Percentiles rank a stretch among this genome's conserved stretches.
Evolutionary conservation across 1,139 yeast species (phyloP).

Genomic region (Scheffersomyces illinoinensis): DNA sequence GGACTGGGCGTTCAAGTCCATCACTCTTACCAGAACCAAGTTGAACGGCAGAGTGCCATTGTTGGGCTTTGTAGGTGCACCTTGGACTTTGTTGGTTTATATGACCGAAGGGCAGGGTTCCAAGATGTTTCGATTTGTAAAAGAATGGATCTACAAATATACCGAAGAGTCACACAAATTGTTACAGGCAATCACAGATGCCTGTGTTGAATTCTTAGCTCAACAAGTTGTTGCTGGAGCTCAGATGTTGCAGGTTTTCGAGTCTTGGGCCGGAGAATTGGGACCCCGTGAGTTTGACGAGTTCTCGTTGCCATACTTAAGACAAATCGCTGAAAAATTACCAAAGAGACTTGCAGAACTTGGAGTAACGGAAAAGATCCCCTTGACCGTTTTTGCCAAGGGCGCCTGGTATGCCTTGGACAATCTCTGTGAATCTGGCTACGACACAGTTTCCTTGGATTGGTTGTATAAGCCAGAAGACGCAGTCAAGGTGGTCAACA

Average conservation of each 20-base stretch:
- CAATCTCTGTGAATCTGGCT: conserved; percentile 80
- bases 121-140: conserved; percentile 84
- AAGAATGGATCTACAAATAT: conserved; percentile 85
- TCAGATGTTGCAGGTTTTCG: conserved; percentile 94
- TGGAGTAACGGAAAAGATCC: conserved; percentile 71
- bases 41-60: conserved; percentile 90
- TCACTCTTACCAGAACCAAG: conserved; percentile 80
- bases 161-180: conserved; percentile 72
- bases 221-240: conserved; percentile 98
- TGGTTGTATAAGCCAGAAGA: conserved; percentile 88
- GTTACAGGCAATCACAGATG: conserved; percentile 79
- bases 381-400: conserved; percentile 89
- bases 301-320: conserved; percentile 85
- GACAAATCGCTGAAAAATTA: conserved; percentile 69
- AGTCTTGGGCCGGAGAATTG: conserved; percentile 97
- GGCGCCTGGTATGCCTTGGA: conserved; percentile 98
- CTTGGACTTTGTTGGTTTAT: conserved; percentile 95
- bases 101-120: conserved; percentile 99
- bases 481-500: conserved; percentile 76
- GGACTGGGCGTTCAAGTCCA: conserved; percentile 93
- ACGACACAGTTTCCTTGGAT: conserved; percentile 85
- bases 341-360: conserved; percentile 71
- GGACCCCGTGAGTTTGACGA: conserved; percentile 87
- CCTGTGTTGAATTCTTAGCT: conserved; percentile 89
- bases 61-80: conserved; percentile 95